Percentiles rank a stretch among this genome's conserved stretches.
These are phyloP conservation scores for Pseudogymnoascus sp. DNA, from an alignment of 2,329 filamentous ascomycete species.

Conservation along the genomic window DNA sequence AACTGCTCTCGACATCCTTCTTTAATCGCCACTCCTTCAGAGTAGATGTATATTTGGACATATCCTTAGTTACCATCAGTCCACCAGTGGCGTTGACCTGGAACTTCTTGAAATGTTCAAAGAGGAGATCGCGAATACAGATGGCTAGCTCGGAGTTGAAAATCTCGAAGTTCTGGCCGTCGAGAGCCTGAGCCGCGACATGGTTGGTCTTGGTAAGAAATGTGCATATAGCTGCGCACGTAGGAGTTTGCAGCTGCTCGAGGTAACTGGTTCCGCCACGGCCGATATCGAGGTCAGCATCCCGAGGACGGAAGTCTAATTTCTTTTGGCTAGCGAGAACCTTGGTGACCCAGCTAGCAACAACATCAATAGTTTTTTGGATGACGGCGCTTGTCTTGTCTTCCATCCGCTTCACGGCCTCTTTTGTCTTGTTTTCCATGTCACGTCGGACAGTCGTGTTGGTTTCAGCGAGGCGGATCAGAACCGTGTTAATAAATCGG, in stretches of 20 bases:
- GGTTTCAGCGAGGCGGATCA: slow-evolving; percentile 80
- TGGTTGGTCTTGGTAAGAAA: slow-evolving; percentile 68
- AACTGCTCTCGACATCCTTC: slow-evolving; percentile 59
- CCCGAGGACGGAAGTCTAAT: slow-evolving; percentile 63
- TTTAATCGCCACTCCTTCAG: slow-evolving; percentile 74
- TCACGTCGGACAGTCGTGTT: slow-evolving; percentile 79
- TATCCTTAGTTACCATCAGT: slow-evolving; percentile 92
- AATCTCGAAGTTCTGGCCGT: slow-evolving; percentile 74
- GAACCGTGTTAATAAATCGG: slow-evolving; percentile 81
- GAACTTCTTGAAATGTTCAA: slow-evolving; percentile 94
- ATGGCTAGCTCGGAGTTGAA: slow-evolving; percentile 81
- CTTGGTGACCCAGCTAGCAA: slow-evolving; percentile 56
- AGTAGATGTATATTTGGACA: slow-evolving; percentile 84
- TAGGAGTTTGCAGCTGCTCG: slow-evolving; percentile 77
- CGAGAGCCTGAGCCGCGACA: slow-evolving; percentile 61
- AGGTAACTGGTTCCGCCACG: slow-evolving; percentile 43
- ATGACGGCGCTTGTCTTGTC: slow-evolving; percentile 63
- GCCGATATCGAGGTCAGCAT: slow-evolving; percentile 49
- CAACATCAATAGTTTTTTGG: slow-evolving; percentile 60
- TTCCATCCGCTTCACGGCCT: slow-evolving; percentile 57
- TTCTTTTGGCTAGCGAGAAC: slow-evolving; percentile 64
- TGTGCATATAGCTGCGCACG: slow-evolving; percentile 72
- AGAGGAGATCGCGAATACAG: slow-evolving; percentile 68
- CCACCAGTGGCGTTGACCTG: slow-evolving; percentile 88
- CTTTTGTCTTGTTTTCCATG: slow-evolving; percentile 59